phyloP scores from a whole-genome alignment of 257 asterid genomes.

The Misopates orontium region DNA sequence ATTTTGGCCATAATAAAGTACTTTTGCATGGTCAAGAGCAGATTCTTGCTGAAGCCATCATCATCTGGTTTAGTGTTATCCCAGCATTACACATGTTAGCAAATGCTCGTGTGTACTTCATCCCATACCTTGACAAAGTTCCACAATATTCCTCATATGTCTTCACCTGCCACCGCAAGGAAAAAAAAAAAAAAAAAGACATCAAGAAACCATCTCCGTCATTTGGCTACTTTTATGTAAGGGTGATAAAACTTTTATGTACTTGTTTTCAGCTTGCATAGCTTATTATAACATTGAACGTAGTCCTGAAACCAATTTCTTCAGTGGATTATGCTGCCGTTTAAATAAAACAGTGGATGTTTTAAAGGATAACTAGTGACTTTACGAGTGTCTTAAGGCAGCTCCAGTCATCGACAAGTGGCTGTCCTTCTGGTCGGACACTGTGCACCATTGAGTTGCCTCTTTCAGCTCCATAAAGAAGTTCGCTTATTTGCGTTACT shows the following conservation, averaged over 20 bases:
- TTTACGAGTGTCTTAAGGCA: slow-evolving; percentile 29
- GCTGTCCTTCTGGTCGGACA: slow-evolving; percentile 26
- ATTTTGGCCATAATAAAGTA: no score
- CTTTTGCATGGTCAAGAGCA: not conserved
- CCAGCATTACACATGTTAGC: slow-evolving; percentile 32
- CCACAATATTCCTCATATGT: slow-evolving; percentile 32
- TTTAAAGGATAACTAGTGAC: not conserved
- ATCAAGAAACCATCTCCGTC: slow-evolving; percentile 1
- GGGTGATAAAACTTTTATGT: not conserved
- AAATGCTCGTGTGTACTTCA: slow-evolving; percentile 25
- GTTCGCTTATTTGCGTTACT: slow-evolving; percentile 13
- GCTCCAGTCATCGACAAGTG: slow-evolving; percentile 34
- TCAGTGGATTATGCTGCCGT: not conserved
- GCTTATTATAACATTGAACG: not conserved
- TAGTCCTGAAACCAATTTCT: not conserved
- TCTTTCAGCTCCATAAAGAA: not conserved
- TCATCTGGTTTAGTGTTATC: slow-evolving; percentile 19
- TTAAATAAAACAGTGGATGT: not conserved
- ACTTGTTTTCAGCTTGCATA: no score
- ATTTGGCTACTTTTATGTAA: not conserved
- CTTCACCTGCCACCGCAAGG: slow-evolving; percentile 13
- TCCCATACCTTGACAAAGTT: slow-evolving; percentile 26
- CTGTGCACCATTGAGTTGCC: slow-evolving; percentile 11
- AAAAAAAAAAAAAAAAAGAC: not conserved
- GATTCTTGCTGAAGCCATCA: slow-evolving; percentile 27